Conservation (phyloP, 768 basidiomycete genomes). For the Russula abietina region DNA sequence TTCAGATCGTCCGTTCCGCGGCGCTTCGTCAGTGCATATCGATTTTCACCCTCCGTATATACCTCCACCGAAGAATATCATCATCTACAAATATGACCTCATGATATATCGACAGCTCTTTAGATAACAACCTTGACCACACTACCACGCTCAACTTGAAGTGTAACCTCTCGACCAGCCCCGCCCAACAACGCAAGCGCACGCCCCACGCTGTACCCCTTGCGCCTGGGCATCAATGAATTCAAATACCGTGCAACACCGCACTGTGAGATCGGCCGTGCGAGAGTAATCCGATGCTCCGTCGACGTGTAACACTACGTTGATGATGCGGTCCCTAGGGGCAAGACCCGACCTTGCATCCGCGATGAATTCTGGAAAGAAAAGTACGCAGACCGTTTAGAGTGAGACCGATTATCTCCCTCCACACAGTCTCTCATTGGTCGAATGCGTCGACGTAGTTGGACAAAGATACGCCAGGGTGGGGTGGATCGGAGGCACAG, state of each 20-base stretch:
- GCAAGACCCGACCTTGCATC: not conserved
- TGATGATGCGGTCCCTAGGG: constrained; percentile 11
- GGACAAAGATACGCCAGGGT: not conserved
- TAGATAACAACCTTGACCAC: too few relatives aligned
- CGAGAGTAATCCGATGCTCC: not conserved
- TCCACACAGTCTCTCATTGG: not conserved
- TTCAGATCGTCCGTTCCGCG: too few relatives aligned
- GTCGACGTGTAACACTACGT: constrained; percentile 10
- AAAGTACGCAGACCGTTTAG: too few relatives aligned
- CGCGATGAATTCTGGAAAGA: not conserved
- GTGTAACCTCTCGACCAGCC: too few relatives aligned
- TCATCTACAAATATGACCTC: too few relatives aligned
- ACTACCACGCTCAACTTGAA: too few relatives aligned
- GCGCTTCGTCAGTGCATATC: too few relatives aligned
- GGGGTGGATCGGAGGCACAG: constrained; percentile 8
- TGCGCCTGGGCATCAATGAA: not conserved
- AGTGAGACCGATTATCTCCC: not conserved
- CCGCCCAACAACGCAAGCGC: too few relatives aligned
- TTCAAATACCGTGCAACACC: constrained; percentile 3
- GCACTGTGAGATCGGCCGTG: constrained; percentile 9
- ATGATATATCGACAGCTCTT: too few relatives aligned
- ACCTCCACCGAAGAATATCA: too few relatives aligned
- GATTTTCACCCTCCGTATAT: too few relatives aligned
- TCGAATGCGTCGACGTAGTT: not conserved
- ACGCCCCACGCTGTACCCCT: too few relatives aligned